Conservation (phyloP, 805 yeast species). For the Wickerhamomyces sydowiorum region DNA sequence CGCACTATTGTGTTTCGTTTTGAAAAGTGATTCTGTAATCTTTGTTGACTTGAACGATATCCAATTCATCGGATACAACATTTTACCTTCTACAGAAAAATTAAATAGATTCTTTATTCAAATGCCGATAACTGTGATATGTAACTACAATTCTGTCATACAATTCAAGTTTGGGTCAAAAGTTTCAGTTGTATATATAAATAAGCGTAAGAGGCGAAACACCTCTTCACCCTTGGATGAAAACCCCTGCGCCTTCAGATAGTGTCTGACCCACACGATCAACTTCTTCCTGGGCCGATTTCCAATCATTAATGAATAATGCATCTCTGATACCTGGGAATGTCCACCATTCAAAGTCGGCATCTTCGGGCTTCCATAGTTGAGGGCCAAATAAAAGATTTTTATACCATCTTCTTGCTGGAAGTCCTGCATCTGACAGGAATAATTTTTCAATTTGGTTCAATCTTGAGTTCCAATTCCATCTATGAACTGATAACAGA, state of each 20-base stretch:
- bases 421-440: conserved; percentile 34
- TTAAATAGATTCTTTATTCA: no score
- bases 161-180: no score
- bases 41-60: no score
- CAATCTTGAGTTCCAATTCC: conserved; percentile 76
- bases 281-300: conserved; percentile 48
- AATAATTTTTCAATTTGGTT: conserved; percentile 49
- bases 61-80: no score
- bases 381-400: conserved; percentile 71
- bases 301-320: conserved; percentile 42
- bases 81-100: no score
- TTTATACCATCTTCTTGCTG: conserved; percentile 56
- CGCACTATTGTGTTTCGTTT: no score
- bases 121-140: no score
- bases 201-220: no score
- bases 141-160: no score
- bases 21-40: no score
- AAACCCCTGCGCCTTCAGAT: conserved; percentile 23
- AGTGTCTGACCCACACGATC: conserved; percentile 34
- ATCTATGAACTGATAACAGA: conserved; percentile 60
- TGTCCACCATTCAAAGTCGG: conserved; percentile 47
- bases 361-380: conserved; percentile 43
- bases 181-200: no score
- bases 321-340: conserved; percentile 79
- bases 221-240: conserved; percentile 22